Conservation (phyloP, 179 eudicot species). For the Nepenthes alata region DNA sequence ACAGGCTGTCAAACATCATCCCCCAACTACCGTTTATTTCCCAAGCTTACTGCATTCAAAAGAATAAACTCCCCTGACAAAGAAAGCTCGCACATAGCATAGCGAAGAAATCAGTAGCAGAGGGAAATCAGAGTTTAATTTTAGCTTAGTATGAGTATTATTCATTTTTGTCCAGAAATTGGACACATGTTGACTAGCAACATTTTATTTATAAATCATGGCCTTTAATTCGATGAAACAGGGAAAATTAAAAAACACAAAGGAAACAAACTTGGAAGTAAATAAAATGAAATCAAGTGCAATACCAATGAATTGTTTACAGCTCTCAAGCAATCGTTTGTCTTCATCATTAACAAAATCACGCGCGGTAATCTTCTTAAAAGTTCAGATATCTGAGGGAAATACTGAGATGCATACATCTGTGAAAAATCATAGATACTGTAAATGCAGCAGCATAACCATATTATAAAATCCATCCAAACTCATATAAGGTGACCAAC, state of each 20-base stretch:
- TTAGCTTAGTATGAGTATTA: too few species aligned
- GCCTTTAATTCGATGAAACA: neutral
- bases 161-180: too few species aligned
- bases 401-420: conserved; percentile 96
- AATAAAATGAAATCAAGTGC: conserved; percentile 3
- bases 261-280: neutral
- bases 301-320: conserved; percentile 82
- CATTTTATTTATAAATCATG: neutral
- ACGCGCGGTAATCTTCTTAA: conserved; percentile 87
- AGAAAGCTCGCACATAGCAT: too few species aligned
- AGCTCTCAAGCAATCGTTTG: conserved; percentile 89
- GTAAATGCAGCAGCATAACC: conserved; percentile 1
- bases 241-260: neutral
- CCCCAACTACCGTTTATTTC: too few species aligned
- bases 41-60: too few species aligned
- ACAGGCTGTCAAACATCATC: too few species aligned
- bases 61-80: too few species aligned
- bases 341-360: conserved; percentile 84
- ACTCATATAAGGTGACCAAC: neutral
- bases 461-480: neutral
- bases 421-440: conserved; percentile 24
- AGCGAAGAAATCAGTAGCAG: too few species aligned
- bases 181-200: too few species aligned
- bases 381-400: conserved; percentile 86
- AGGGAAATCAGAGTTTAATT: too few species aligned